These are phyloP conservation scores for Saxophila tyrrhenica DNA, from an alignment of 495 filamentous ascomycete species.

Conservation along the genomic window DNA sequence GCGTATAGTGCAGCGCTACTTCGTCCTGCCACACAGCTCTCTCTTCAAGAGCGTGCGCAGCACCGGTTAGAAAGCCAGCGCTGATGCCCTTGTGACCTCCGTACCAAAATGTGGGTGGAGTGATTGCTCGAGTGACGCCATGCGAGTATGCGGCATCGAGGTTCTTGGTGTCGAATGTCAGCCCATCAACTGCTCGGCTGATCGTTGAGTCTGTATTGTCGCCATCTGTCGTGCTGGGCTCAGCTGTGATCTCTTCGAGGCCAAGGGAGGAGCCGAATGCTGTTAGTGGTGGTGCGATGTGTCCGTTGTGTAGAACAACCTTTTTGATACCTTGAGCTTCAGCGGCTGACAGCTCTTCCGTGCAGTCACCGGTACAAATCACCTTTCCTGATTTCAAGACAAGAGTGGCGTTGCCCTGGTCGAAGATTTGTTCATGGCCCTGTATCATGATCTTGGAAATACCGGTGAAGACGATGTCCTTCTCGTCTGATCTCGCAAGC, in stretches of 20 bases:
- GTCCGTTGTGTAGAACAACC: slow-evolving; percentile 42
- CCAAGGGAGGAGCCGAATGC: slow-evolving; percentile 43
- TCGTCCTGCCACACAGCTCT: slow-evolving; percentile 33
- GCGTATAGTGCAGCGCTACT: slow-evolving; percentile 35
- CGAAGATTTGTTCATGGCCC: neutral
- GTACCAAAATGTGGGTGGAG: slow-evolving; percentile 30
- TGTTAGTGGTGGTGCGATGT: slow-evolving; percentile 44
- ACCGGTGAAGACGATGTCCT: slow-evolving; percentile 21
- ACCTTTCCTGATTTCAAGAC: slow-evolving; percentile 41
- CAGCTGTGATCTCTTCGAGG: slow-evolving; percentile 44
- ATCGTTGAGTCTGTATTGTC: slow-evolving; percentile 25
- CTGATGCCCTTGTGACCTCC: slow-evolving; percentile 39
- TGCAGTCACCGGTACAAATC: slow-evolving; percentile 35
- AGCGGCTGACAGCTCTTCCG: slow-evolving; percentile 10
- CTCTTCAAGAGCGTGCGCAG: slow-evolving; percentile 31
- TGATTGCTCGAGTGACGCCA: slow-evolving; percentile 41
- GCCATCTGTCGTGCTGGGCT: slow-evolving; percentile 38
- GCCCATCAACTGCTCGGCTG: slow-evolving; percentile 38
- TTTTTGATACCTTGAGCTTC: slow-evolving; percentile 13
- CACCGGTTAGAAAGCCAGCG: slow-evolving; percentile 34
- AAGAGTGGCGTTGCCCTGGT: slow-evolving; percentile 2
- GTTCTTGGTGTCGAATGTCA: slow-evolving; percentile 36
- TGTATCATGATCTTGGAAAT: slow-evolving; percentile 1
- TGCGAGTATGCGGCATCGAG: slow-evolving; percentile 35
- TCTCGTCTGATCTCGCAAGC: slow-evolving; percentile 13